Conservation (phyloP, 495 filamentous ascomycete genomes). For the Trichocladium uniseriatum region DNA sequence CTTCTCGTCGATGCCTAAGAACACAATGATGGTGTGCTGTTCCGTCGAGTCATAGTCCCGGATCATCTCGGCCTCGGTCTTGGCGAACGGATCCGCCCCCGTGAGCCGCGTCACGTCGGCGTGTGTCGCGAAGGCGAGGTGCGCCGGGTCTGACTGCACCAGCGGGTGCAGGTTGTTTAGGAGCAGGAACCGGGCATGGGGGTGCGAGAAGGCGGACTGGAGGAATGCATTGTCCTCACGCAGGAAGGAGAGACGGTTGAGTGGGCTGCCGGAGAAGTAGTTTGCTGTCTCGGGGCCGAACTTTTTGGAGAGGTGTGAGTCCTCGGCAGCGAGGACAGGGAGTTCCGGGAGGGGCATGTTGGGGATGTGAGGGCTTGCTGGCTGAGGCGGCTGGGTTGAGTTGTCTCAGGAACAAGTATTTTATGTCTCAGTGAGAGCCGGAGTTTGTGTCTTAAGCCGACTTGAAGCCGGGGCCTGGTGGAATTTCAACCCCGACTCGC, state of each 20-base stretch:
- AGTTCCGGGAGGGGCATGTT: constrained; percentile 33
- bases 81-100: constrained; percentile 58
- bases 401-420: no score
- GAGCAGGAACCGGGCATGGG: constrained; percentile 60
- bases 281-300: constrained; percentile 89
- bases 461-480: background rate
- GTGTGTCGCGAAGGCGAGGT: constrained; percentile 53
- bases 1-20: constrained; percentile 76
- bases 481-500: background rate
- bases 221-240: constrained; percentile 73
- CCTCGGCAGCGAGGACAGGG: constrained; percentile 46
- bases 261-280: constrained; percentile 75
- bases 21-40: constrained; percentile 62
- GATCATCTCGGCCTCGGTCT: constrained; percentile 63
- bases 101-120: constrained; percentile 60
- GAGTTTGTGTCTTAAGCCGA: background rate
- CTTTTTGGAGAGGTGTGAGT: constrained; percentile 76
- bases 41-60: constrained; percentile 60
- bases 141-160: constrained; percentile 41
- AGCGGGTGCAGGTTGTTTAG: constrained; percentile 74
- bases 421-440: no score
- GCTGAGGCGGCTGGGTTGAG: no score
- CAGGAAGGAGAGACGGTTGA: constrained; percentile 70
- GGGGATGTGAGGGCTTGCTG: background rate
- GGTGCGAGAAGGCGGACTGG: constrained; percentile 62